A percentile compares a stretch with the other conserved stretches of the same genome.
These are phyloP conservation scores for Fomes fomentarius DNA, from an alignment of 1,284 basidiomycete genomes.

Conservation along the genomic window DNA sequence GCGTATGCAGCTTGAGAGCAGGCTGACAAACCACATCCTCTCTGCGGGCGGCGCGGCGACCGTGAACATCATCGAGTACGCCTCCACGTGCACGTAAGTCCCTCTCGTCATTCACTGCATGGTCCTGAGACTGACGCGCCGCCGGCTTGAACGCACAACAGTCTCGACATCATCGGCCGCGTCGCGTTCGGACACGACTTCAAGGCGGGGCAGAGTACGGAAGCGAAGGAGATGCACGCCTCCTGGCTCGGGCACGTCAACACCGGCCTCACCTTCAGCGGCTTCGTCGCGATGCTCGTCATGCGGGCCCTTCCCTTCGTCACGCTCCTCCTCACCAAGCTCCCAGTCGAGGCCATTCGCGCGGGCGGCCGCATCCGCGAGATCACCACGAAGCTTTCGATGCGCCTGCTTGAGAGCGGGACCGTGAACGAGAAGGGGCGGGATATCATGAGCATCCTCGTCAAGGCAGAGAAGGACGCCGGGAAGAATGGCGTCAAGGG, in stretches of 20 bases:
- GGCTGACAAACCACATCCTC: slow-evolving; percentile 29
- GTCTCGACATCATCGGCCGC: slow-evolving; percentile 32
- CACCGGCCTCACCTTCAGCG: slow-evolving; percentile 26
- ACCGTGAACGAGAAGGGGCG: slow-evolving; percentile 24
- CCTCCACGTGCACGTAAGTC: slow-evolving; percentile 30
- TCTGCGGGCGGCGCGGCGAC: slow-evolving; percentile 27
- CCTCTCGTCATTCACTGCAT: not conserved
- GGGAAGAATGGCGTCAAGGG: slow-evolving; percentile 5
- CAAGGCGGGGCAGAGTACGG: slow-evolving; percentile 26
- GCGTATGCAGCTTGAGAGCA: slow-evolving; percentile 25
- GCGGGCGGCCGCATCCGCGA: slow-evolving; percentile 29
- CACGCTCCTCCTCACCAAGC: slow-evolving; percentile 24
- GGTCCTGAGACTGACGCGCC: not conserved
- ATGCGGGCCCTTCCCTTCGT: slow-evolving; percentile 27
- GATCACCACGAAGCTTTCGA: slow-evolving; percentile 28
- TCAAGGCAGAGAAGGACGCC: slow-evolving; percentile 19
- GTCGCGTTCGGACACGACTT: slow-evolving; percentile 33
- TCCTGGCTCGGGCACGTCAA: slow-evolving; percentile 30
- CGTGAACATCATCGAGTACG: slow-evolving; percentile 30
- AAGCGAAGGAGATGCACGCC: slow-evolving; percentile 28
- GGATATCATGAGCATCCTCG: slow-evolving; percentile 30
- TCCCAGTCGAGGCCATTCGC: slow-evolving; percentile 27
- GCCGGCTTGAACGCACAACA: not conserved
- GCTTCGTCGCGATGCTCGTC: slow-evolving; percentile 31
- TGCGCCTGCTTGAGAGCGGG: slow-evolving; percentile 26